Evolutionary conservation across 2,329 filamentous ascomycete species (phyloP).

Genomic region (Zarea fungicola): DNA sequence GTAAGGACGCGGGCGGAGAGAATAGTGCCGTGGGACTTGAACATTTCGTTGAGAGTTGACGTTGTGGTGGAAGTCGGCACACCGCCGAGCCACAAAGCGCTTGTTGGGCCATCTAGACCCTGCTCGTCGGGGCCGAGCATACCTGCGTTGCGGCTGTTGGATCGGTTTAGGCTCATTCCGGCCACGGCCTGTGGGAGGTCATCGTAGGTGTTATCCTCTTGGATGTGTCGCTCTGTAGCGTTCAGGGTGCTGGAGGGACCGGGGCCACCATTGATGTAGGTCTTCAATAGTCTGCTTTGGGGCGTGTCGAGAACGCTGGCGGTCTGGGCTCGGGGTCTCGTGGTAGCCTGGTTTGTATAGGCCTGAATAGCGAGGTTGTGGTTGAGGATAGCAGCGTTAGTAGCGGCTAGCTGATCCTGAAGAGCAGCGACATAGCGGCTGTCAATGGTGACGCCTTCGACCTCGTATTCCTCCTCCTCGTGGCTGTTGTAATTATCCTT

Average conservation of each 20-base stretch:
- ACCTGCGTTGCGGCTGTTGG: conserved; percentile 61
- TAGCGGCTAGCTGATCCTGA: conserved; percentile 58
- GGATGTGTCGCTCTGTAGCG: conserved; percentile 66
- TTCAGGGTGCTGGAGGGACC: conserved; percentile 69
- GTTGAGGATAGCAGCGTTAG: conserved; percentile 70
- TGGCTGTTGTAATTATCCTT: conserved; percentile 97
- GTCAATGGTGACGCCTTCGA: conserved; percentile 45
- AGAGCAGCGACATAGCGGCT: conserved; percentile 56
- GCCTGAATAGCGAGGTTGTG: conserved; percentile 93
- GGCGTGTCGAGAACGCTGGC: conserved; percentile 85
- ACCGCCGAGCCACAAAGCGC: conserved; percentile 93
- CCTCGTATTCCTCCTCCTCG: conserved; percentile 73
- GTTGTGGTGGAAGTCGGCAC: conserved; percentile 96
- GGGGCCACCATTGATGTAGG: conserved; percentile 68
- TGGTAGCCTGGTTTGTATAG: conserved; percentile 80
- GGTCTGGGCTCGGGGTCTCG: conserved; percentile 81
- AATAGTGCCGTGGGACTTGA: conserved; percentile 87
- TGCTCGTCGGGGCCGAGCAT: conserved; percentile 70
- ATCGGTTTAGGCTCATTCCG: conserved; percentile 65
- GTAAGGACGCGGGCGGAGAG: conserved; percentile 89
- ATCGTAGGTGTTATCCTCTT: conserved; percentile 73
- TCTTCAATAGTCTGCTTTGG: conserved; percentile 58
- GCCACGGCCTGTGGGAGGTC: conserved; percentile 78
- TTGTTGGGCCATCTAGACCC: conserved; percentile 81
- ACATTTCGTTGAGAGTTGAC: conserved; percentile 90